Evolutionary conservation across 2,329 filamentous ascomycete species (phyloP), one percentile per base, ranked within the genome.

Genomic region (Ophiostoma australiae): DNA sequence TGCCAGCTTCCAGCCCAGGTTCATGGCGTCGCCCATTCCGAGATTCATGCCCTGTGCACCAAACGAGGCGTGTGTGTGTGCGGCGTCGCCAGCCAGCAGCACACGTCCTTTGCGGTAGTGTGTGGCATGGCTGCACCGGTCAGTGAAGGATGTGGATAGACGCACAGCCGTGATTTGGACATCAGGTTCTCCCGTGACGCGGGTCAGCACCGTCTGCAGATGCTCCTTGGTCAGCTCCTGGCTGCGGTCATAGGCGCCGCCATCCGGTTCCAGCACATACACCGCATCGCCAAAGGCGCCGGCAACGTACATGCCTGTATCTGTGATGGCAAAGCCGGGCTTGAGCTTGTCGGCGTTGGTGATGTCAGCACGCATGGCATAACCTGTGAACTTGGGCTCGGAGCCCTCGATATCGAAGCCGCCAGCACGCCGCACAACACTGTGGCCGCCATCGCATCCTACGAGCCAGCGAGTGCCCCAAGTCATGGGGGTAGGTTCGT

Each of bases 31-130:
- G 68, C 81, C 81, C 27, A 85, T 79, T 0, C 84, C 83, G 0
- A 83, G 82, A 72, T 85, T 85, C 79, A 85, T 81, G 1, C 84
- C 84, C 74, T 85, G 83, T 1, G 81, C 84, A 2, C 82, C 84
- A 3, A 82, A 80, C 3, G 82, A 81, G 44, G 79, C 81, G 73
- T 84, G 83, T 3, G 82, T 83, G 71, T 86, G 84, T 17, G 82
- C 83, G 11, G 83, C 83, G 70, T 86, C 84, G 15, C 84, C 84
- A 5, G 81, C 82, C 10, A 86, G 78, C 68, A 85, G 81, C 6
- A 82, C 77, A 11, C 82, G 79, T n/a, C 81, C 81, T 13, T 77
- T 76, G 27, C 78, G 77, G 72, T 81, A 83, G 3, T 71, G 74
- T 1, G 77, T 76, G 1, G 80, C 79, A 58, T 76, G 76, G 37